A percentile compares a stretch with the other conserved stretches of the same genome.
Evolutionary conservation across 2,329 filamentous ascomycete species (phyloP).

Genomic region (Harringtonia lauricola): DNA sequence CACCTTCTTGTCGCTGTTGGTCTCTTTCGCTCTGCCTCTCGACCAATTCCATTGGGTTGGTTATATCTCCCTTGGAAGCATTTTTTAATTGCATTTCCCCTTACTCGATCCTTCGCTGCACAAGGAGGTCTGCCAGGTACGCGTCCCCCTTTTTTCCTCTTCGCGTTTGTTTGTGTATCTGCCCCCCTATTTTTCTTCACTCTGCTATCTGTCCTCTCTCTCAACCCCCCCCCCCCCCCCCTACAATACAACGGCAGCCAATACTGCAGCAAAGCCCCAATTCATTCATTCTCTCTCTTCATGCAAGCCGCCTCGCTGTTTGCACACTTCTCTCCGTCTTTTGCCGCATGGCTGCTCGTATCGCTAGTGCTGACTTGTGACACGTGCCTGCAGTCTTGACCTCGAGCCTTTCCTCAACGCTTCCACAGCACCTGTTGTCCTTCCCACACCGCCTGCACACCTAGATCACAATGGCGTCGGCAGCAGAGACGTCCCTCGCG

Average conservation of each 20-base stretch:
- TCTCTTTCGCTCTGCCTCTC: background rate
- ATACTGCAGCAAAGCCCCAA: too few relatives aligned
- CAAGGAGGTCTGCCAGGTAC: background rate
- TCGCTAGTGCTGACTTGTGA: background rate
- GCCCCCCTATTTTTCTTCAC: background rate
- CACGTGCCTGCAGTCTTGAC: background rate
- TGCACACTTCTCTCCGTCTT: slow-evolving; percentile 9
- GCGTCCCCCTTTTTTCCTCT: background rate
- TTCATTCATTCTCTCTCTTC: too few relatives aligned
- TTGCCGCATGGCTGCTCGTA: background rate
- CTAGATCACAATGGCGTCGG: slow-evolving; percentile 7
- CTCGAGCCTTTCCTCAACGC: background rate
- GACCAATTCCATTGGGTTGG: background rate
- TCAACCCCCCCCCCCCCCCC: background rate
- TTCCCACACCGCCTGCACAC: background rate
- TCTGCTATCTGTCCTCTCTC: background rate
- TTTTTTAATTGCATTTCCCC: background rate
- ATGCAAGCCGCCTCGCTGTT: slow-evolving; percentile 12
- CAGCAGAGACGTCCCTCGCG: slow-evolving; percentile 1
- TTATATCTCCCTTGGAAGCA: slow-evolving; percentile 1
- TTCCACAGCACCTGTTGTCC: background rate
- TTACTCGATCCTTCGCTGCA: background rate
- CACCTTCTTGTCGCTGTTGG: background rate
- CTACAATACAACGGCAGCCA: too few relatives aligned
- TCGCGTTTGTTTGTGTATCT: too few relatives aligned